A percentile compares a stretch with the other conserved stretches of the same genome.
These are phyloP conservation scores for Apophysomyces ossiformis DNA, from an alignment of 371 early-diverging fungal species.

Conservation along the genomic window DNA sequence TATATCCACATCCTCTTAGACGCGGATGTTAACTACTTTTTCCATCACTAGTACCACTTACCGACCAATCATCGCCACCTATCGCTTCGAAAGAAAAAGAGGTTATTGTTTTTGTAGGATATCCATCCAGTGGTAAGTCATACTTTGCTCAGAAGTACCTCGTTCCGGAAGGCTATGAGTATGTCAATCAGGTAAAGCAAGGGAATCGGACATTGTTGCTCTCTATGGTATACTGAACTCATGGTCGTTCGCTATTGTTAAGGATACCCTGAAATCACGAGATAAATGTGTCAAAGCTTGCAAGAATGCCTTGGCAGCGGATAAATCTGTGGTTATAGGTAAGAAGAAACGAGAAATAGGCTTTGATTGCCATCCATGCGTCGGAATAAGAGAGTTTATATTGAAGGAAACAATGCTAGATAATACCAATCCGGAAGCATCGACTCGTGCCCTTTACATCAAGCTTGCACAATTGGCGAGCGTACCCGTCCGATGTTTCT, in stretches of 20 bases:
- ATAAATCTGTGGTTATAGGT: constrained; percentile 68
- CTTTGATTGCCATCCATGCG: too few relatives aligned
- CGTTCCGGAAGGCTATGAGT: constrained; percentile 66
- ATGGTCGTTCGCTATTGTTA: neutral
- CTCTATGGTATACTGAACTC: too few relatives aligned
- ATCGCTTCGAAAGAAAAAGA: constrained; percentile 51
- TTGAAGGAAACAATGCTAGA: constrained; percentile 40
- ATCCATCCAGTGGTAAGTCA: constrained; percentile 89
- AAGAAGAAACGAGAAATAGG: constrained; percentile 6
- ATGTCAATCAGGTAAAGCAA: constrained; percentile 76
- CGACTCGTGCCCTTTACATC: constrained; percentile 69
- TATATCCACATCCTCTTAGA: too few relatives aligned
- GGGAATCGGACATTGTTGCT: neutral
- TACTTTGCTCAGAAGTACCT: constrained; percentile 69
- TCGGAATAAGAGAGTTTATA: neutral
- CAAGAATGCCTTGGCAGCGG: constrained; percentile 53
- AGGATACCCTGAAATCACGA: constrained; percentile 75
- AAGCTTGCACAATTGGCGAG: constrained; percentile 58
- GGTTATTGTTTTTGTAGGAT: constrained; percentile 80
- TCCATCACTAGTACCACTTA: constrained; percentile 21
- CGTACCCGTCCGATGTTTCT: constrained; percentile 71
- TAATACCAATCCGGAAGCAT: constrained; percentile 83
- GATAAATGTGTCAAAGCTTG: constrained; percentile 71
- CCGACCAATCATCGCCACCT: constrained; percentile 34
- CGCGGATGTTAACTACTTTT: constrained; percentile 8